Evolutionary conservation across 768 basidiomycete genomes (phyloP), one percentile per base, ranked within the genome.

Genomic region (Leccinum boreale): DNA sequence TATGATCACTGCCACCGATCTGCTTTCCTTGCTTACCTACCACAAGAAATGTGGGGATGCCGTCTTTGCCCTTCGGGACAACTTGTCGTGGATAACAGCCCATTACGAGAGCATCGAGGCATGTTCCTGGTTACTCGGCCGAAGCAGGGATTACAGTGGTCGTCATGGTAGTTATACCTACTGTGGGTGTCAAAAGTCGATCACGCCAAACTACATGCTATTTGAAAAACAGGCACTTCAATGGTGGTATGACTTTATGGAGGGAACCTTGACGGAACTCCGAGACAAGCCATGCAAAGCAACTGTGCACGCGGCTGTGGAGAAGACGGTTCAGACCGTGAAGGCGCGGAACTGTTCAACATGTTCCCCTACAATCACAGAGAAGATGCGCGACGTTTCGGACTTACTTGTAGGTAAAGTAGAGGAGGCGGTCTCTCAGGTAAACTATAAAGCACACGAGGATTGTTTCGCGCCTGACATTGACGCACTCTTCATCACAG

Each of bases 1-100:
- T 1, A n/a, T 67, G 53, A 67, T 76, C 52, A 61, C 59, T 5
- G 70, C 69, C 2, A 45, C 62, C 0, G 66, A 67, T 9, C 60
- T 75, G 6, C 68, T 72, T 46, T 29, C 61, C 2, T 46, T 74
- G 12, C 58, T 70, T 3, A 61, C 55, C 14, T 68, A 72, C 48
- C 68, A 70, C 33, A 7, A 46, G 24, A 44, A 36, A 14, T 71
- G 70, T 10, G 49, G 57, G 9, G 55, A 54, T 1, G 65, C 62
- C 8, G 54, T 60, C 0, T 55, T 24, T 47, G 44, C 46, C 7
- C 35, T 63, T 12, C 55, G 50, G 10, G 9, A 11, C 2, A 15
- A 69, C 21, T 5, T 52, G 1, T 52, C 55, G 2, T 64, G 65
- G 62, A 64, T 68, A 5, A 56, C 8, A 5, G 21, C 50, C 4